A percentile compares a stretch with the other conserved stretches of the same genome.
Conservation (phyloP, 1,284 basidiomycete genomes). For the Bjerkandera adusta region DNA sequence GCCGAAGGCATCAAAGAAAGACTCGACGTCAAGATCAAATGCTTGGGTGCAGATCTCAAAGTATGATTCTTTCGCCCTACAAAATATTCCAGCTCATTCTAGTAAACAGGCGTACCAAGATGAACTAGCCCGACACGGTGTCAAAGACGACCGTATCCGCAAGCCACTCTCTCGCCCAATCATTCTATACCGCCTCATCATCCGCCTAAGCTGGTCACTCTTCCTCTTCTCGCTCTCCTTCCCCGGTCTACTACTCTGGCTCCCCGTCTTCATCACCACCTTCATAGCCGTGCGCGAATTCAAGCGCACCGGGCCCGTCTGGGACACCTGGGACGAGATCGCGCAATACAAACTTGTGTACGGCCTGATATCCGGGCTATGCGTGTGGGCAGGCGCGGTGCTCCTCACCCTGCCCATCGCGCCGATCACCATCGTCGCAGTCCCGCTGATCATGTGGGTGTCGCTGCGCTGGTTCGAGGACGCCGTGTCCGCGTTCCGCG, state of each 20-base stretch:
- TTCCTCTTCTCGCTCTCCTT: slow-evolving; percentile 63
- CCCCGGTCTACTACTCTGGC: slow-evolving; percentile 81
- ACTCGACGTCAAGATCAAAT: slow-evolving; percentile 31
- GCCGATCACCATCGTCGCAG: slow-evolving; percentile 48
- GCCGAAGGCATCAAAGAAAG: slow-evolving; percentile 22
- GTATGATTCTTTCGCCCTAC: slow-evolving; percentile 34
- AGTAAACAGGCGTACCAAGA: slow-evolving; percentile 65
- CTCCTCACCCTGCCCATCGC: slow-evolving; percentile 62
- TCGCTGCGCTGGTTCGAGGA: slow-evolving; percentile 85
- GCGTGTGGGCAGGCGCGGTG: slow-evolving; percentile 57
- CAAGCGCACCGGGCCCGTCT: slow-evolving; percentile 75
- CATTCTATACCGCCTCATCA: slow-evolving; percentile 59
- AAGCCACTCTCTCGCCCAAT: slow-evolving; percentile 53
- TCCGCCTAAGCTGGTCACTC: slow-evolving; percentile 63
- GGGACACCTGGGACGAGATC: slow-evolving; percentile 84
- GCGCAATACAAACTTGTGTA: slow-evolving; percentile 87
- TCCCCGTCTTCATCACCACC: slow-evolving; percentile 69
- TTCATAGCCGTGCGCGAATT: slow-evolving; percentile 65
- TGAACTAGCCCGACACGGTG: slow-evolving; percentile 55
- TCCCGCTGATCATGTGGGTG: slow-evolving; percentile 84
- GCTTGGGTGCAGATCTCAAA: slow-evolving; percentile 59
- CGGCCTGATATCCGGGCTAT: slow-evolving; percentile 68
- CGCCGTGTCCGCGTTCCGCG: slow-evolving; percentile 72
- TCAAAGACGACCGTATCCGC: slow-evolving; percentile 83
- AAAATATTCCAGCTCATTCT: neutral